phyloP scores from a whole-genome alignment of 495 filamentous ascomycete genomes.

The Podospora fimiseda region DNA sequence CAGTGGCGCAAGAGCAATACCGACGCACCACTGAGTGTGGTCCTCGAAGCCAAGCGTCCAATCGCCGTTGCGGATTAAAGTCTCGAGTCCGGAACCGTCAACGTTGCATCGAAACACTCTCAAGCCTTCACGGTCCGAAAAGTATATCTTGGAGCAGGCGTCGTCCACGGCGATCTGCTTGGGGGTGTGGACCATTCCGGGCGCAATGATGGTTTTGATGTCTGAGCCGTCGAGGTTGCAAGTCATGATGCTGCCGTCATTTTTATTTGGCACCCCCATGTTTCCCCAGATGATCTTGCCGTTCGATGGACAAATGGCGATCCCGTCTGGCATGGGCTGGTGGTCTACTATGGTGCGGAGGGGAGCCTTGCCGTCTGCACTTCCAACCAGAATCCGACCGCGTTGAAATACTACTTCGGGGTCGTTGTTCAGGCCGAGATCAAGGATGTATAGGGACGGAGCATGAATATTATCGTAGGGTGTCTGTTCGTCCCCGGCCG shows the following conservation, averaged over 20 bases:
- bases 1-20: slow-evolving; percentile 36
- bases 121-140: slow-evolving; percentile 50
- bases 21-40: slow-evolving; percentile 46
- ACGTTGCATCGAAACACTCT: slow-evolving; percentile 38
- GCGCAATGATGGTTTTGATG: slow-evolving; percentile 25
- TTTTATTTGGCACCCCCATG: slow-evolving; percentile 36
- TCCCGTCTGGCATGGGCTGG: slow-evolving; percentile 43
- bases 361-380: slow-evolving; percentile 19
- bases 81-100: slow-evolving; percentile 39
- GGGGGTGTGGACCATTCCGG: slow-evolving; percentile 41
- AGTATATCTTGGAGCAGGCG: slow-evolving; percentile 37
- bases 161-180: slow-evolving; percentile 43
- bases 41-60: slow-evolving; percentile 12
- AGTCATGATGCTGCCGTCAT: slow-evolving; percentile 40
- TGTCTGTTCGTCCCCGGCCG: slow-evolving; percentile 7
- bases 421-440: slow-evolving; percentile 17
- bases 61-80: slow-evolving; percentile 18
- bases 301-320: slow-evolving; percentile 30
- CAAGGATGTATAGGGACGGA: slow-evolving; percentile 21
- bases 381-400: slow-evolving; percentile 24
- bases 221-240: slow-evolving; percentile 38
- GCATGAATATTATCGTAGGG: slow-evolving; percentile 17
- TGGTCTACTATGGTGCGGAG: slow-evolving; percentile 15
- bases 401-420: slow-evolving; percentile 9
- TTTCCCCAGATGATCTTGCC: slow-evolving; percentile 49